Base-by-base conservation (phyloP, 306 rosid species). In the Cicer arietinum region DNA sequence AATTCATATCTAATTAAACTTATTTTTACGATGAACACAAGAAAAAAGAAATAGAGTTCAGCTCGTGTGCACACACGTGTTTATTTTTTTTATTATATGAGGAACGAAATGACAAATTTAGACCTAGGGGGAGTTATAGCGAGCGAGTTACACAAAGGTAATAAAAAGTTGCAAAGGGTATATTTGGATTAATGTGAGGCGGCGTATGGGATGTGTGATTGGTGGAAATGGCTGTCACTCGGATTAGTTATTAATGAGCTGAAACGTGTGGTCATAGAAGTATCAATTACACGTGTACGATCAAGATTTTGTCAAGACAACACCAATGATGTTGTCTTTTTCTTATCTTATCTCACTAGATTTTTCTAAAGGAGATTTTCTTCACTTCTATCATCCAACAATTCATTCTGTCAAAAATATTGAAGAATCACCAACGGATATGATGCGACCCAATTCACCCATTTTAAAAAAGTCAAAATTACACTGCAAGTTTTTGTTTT, bases 311-410 rank as follows among this genome's bases (percentile, higher is more conserved):
- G 30, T 25, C 30, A 25, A 25, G 3, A 25, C 30, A 25, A 25
- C 30, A 2, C 30, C 3, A 25, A 25, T 25, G 3, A 25, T 25
- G 3, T 25, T 25, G 77, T 81, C 86, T 6, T 7, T 53, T 69
- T 68, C 82, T 58, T 69, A 52, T 69, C 54, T 76, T 59, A 77
- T 86, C 80, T 68, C 68, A 48, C 8, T 77, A 47, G 41, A 60
- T 66, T 77, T 74, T 61, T 35, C 17, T 10, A 50, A 22, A 71
- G 40, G 7, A 39, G 63, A 7, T 52, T 60, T 10, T 12, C 18
- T 10, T 17, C 48, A 42, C 45, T 16, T 1, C 57, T 44, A 44
- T 25, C 1, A 5, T 5, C n/a, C 10, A 13, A 53, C 30, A 6
- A 60, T 4, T 30, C 10, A 25, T 25, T 25, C 30, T 25, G 30